phyloP scores from a whole-genome alignment of 352 stramenopile species.

The Phytopythium vexans region DNA sequence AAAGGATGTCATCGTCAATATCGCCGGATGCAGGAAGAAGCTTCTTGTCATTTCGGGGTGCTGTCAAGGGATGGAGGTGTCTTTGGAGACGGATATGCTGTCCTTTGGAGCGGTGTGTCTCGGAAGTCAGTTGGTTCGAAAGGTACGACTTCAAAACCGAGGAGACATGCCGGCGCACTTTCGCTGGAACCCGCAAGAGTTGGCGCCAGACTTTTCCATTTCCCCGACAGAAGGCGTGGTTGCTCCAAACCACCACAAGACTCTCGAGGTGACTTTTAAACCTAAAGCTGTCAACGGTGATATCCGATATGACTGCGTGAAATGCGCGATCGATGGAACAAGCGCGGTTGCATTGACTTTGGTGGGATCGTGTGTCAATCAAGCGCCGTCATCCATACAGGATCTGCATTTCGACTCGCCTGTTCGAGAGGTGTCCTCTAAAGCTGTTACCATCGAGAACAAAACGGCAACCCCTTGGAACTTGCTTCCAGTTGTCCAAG shows the following conservation, averaged over 20 bases:
- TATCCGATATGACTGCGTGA: constrained; percentile 83
- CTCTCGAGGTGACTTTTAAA: constrained; percentile 90
- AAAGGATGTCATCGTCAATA: constrained; percentile 52
- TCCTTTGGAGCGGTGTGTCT: constrained; percentile 90
- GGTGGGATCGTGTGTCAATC: constrained; percentile 82
- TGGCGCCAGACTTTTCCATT: constrained; percentile 82
- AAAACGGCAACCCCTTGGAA: constrained; percentile 79
- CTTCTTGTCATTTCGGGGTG: constrained; percentile 80
- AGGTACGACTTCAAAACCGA: constrained; percentile 87
- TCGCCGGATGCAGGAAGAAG: constrained; percentile 70
- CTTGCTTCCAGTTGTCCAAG: constrained; percentile 83
- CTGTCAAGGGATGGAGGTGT: constrained; percentile 90
- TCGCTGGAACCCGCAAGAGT: constrained; percentile 74
- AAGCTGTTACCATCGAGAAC: constrained; percentile 82
- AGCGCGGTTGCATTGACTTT: constrained; percentile 68
- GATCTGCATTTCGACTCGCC: constrained; percentile 81
- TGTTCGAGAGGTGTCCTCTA: constrained; percentile 64
- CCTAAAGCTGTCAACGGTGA: constrained; percentile 76
- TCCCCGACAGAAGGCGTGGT: constrained; percentile 79
- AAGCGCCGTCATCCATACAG: constrained; percentile 85
- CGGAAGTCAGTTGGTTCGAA: constrained; percentile 78
- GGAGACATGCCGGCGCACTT: constrained; percentile 90
- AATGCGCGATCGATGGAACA: constrained; percentile 60
- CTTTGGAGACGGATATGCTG: constrained; percentile 86
- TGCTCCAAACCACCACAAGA: constrained; percentile 80